phyloP scores from a whole-genome alignment of 2,329 filamentous ascomycete genomes.

The Tolypocladium sp. region DNA sequence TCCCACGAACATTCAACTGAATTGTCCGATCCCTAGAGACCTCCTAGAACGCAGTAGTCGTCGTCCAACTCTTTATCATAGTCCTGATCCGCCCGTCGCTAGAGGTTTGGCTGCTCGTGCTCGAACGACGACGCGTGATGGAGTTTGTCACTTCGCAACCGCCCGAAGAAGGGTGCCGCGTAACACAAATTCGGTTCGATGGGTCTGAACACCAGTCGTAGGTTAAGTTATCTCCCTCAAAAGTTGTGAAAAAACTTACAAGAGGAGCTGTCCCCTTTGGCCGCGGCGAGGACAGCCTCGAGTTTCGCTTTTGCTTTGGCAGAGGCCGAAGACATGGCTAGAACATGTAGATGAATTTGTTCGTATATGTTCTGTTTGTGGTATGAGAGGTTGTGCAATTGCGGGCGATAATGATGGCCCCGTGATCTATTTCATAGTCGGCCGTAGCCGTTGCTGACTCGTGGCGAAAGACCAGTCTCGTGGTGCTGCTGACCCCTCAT shows the following conservation, averaged over 20 bases:
- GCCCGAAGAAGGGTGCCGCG: background rate
- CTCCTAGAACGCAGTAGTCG: background rate
- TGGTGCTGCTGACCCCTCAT: background rate
- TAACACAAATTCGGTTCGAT: background rate
- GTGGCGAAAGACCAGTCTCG: background rate
- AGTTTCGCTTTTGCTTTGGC: background rate
- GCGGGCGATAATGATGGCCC: background rate
- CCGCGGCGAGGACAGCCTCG: background rate
- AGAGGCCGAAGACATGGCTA: background rate
- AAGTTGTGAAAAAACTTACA: background rate
- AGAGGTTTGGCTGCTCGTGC: background rate
- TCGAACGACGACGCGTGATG: background rate
- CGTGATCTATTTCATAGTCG: background rate
- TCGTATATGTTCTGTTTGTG: background rate
- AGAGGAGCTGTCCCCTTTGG: background rate
- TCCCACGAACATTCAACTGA: background rate
- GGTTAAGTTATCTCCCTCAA: background rate
- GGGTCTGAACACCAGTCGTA: background rate
- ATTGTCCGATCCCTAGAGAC: background rate
- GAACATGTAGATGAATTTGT: background rate
- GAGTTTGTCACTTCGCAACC: background rate
- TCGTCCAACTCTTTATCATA: background rate
- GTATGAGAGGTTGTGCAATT: background rate
- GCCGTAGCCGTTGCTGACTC: background rate
- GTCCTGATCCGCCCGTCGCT: background rate